phyloP scores from a whole-genome alignment of 371 early-diverging fungal genomes.

The Rhizopus arrhizus region DNA sequence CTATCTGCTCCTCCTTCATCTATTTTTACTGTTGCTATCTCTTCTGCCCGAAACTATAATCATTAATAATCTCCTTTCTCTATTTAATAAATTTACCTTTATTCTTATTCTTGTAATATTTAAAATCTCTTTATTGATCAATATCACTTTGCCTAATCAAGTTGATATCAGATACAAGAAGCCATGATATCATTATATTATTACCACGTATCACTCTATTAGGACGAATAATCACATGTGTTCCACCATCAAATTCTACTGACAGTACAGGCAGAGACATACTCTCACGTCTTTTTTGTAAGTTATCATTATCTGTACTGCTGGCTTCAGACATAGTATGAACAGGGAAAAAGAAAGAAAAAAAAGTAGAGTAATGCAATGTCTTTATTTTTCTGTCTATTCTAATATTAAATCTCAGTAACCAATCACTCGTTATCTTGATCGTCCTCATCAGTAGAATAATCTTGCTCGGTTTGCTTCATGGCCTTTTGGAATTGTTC shows the following conservation, averaged over 20 bases:
- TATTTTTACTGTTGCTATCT: conserved; percentile 48
- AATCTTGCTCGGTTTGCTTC: conserved; percentile 26
- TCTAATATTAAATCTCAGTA: not conserved
- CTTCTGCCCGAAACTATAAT: conserved; percentile 53
- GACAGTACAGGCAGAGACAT: conserved; percentile 1
- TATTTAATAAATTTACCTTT: conserved; percentile 31
- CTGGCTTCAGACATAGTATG: too few species aligned
- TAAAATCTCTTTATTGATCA: conserved; percentile 37
- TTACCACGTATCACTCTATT: conserved; percentile 45
- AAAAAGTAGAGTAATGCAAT: too few species aligned
- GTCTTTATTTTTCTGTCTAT: too few species aligned
- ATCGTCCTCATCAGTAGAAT: conserved; percentile 6
- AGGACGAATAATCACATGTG: conserved; percentile 45
- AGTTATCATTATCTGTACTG: too few species aligned
- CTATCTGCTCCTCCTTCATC: conserved; percentile 43
- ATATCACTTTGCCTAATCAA: conserved; percentile 28
- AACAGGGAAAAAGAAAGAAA: too few species aligned
- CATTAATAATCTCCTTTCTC: not conserved
- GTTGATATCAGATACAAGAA: not conserved
- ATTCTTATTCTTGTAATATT: conserved; percentile 48
- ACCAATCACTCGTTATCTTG: not conserved
- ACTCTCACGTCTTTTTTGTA: not conserved
- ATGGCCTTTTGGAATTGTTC: conserved; percentile 61
- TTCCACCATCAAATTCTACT: conserved; percentile 46
- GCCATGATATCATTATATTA: not conserved